These are phyloP conservation scores for Diaporthe sp. DNA, from an alignment of 2,329 filamentous ascomycete species.

Conservation along the genomic window DNA sequence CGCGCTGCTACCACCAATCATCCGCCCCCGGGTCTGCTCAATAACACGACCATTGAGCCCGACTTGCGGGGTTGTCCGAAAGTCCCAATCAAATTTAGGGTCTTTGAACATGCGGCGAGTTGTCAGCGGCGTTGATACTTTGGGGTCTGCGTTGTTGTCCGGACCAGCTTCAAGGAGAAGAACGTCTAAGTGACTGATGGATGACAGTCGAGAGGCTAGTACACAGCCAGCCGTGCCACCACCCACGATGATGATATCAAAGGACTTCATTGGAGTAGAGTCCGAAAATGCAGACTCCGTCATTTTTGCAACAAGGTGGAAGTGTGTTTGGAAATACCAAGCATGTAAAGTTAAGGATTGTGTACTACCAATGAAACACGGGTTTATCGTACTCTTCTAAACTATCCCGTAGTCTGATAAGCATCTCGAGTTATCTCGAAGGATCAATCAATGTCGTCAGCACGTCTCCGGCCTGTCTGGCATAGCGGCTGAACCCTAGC, in stretches of 20 bases:
- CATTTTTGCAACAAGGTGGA: background rate
- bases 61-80: background rate
- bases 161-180: slow-evolving; percentile 9
- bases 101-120: slow-evolving; percentile 7
- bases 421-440: background rate
- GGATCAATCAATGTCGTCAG: background rate
- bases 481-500: background rate
- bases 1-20: slow-evolving; percentile 13
- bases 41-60: background rate
- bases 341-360: background rate
- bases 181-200: background rate
- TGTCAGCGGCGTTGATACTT: background rate
- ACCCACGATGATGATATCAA: slow-evolving; percentile 10
- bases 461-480: background rate
- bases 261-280: background rate
- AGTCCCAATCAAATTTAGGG: slow-evolving; percentile 2
- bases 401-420: too few species aligned
- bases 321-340: background rate
- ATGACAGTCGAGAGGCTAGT: background rate
- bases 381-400: too few species aligned
- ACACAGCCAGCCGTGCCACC: slow-evolving; percentile 22
- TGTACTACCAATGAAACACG: too few species aligned
- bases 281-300: background rate
- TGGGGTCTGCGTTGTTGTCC: background rate
- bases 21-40: background rate